phyloP scores from a whole-genome alignment of 441 rosid species.

The Erodium texanum region DNA sequence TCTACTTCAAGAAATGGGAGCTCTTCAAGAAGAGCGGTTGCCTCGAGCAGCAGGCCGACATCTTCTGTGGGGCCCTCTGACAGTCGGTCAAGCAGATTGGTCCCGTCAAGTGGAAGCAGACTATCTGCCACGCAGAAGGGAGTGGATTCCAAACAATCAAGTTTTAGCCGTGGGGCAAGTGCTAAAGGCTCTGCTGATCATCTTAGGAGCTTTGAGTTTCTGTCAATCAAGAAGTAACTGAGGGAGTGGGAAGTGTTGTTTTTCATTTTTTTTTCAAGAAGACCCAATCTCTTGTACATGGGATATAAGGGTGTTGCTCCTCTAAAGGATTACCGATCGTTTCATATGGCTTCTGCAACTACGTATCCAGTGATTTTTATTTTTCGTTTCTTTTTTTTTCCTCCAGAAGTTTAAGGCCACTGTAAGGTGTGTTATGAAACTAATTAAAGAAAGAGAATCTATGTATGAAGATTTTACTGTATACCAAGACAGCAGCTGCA shows the following conservation, averaged over 20 bases:
- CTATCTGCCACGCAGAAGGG: constrained; percentile 61
- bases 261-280: background rate
- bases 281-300: constrained; percentile 21
- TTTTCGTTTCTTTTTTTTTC: background rate
- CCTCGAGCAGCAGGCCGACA: constrained; percentile 58
- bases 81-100: constrained; percentile 44
- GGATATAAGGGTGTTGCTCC: constrained; percentile 18
- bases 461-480: constrained; percentile 17
- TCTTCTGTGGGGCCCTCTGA: constrained; percentile 74
- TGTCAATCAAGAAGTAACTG: constrained; percentile 58
- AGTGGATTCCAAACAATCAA: constrained; percentile 44
- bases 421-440: constrained; percentile 20
- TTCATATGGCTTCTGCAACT: constrained; percentile 13
- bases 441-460: constrained; percentile 14
- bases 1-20: constrained; percentile 71
- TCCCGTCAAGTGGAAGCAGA: constrained; percentile 42
- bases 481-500: background rate
- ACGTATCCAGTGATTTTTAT: constrained; percentile 13
- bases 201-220: constrained; percentile 75
- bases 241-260: constrained; percentile 1
- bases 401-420: constrained; percentile 8
- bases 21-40: constrained; percentile 50
- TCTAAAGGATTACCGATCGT: constrained; percentile 15
- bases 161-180: constrained; percentile 45
- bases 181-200: constrained; percentile 39